A percentile compares a stretch with the other conserved stretches of the same genome.
Evolutionary conservation across 768 basidiomycete genomes (phyloP).

Genomic region (Ramaria rubella): DNA sequence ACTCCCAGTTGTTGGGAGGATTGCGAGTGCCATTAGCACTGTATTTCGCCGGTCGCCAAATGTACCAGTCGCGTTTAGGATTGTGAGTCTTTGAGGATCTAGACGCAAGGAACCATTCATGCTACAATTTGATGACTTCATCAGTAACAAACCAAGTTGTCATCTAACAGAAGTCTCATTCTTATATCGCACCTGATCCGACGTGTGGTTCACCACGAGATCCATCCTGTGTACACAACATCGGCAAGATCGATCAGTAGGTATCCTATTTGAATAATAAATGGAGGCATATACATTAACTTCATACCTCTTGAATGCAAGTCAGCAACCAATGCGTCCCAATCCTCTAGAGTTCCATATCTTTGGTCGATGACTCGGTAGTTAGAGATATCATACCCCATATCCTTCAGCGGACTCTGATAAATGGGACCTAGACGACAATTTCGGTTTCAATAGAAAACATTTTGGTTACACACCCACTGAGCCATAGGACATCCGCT

Average conservation of each 20-base stretch:
- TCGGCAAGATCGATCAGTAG: background rate
- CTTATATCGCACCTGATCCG: conserved; percentile 43
- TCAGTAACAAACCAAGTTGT: too few relatives aligned
- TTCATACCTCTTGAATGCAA: conserved; percentile 63
- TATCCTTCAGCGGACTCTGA: conserved; percentile 58
- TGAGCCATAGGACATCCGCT: conserved; percentile 63
- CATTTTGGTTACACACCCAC: too few relatives aligned
- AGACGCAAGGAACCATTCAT: conserved; percentile 64
- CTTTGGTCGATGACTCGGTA: conserved; percentile 32
- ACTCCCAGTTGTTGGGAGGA: conserved; percentile 72
- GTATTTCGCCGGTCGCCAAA: conserved; percentile 58
- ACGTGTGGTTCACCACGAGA: conserved; percentile 69
- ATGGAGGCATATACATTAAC: conserved; percentile 42
- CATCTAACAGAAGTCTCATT: too few relatives aligned
- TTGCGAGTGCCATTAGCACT: conserved; percentile 45
- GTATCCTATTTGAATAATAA: background rate
- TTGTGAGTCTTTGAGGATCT: conserved; percentile 37
- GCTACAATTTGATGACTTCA: conserved; percentile 33
- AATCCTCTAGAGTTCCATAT: conserved; percentile 59
- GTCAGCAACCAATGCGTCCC: conserved; percentile 47
- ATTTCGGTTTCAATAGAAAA: too few relatives aligned
- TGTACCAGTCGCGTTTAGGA: conserved; percentile 70
- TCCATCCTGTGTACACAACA: conserved; percentile 50
- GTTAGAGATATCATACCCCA: conserved; percentile 66
- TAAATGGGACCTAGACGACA: conserved; percentile 48